Evolutionary conservation across 1,139 yeast genomes (phyloP).

Genomic region (Diutina pseudorugosa): DNA sequence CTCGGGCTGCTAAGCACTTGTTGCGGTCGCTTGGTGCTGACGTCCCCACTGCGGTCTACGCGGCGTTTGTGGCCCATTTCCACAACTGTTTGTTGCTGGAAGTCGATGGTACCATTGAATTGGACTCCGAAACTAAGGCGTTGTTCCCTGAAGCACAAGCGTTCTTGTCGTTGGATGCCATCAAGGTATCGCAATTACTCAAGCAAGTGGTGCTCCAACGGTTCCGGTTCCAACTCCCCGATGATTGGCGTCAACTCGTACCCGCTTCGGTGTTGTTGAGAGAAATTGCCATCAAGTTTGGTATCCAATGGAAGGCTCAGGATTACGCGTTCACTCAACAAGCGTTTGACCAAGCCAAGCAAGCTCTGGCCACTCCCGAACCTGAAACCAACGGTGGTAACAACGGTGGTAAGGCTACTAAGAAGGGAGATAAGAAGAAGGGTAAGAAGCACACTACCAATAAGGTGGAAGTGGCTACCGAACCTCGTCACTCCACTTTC

Average conservation of each 20-base stretch:
- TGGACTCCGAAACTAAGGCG: conserved; percentile 29
- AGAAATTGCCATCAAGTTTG: conserved; percentile 65
- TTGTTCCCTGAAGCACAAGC: conserved; percentile 34
- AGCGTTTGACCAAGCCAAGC: conserved; percentile 24
- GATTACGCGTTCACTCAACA: conserved; percentile 38
- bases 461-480: conserved; percentile 13
- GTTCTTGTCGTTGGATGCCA: conserved; percentile 34
- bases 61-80: conserved; percentile 54
- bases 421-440: conserved; percentile 19
- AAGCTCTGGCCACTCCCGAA: conserved; percentile 7
- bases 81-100: conserved; percentile 65
- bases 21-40: conserved; percentile 36
- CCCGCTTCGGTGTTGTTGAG: conserved; percentile 41
- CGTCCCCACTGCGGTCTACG: conserved; percentile 44
- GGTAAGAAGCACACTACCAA: conserved; percentile 13
- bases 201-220: conserved; percentile 40
- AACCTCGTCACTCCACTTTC: conserved; percentile 30
- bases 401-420: conserved; percentile 18
- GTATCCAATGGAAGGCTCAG: conserved; percentile 73
- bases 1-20: conserved; percentile 71
- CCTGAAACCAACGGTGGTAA: neutral
- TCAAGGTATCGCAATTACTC: conserved; percentile 30
- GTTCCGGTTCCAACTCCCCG: conserved; percentile 49
- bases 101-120: conserved; percentile 25
- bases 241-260: conserved; percentile 28